Evolutionary conservation across 352 stramenopile genomes (phyloP), one percentile per base, ranked within the genome.

Genomic region (Phytophthora pluvialis): DNA sequence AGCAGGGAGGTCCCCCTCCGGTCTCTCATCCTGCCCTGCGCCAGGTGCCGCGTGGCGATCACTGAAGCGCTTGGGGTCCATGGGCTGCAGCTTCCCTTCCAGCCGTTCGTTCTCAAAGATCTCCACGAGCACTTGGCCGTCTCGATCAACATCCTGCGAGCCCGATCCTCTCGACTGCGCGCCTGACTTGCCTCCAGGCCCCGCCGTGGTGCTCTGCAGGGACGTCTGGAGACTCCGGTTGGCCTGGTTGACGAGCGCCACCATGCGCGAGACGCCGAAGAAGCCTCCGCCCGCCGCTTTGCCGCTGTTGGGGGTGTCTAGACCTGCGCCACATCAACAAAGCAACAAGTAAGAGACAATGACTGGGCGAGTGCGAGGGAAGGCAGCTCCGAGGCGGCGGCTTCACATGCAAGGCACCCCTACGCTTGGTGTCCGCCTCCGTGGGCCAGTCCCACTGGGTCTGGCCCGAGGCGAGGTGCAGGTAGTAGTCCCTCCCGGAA

Each of bases 71-170:
- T 91, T 94, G 1, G 88, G 88, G 51, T 96, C 88, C 28, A 77
- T 81, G 3, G 79, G 40, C 40, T 79, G 80, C 36, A 93, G 46
- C n/a, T 87, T 86, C 7, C 86, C 88, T 54, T 94, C 86, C 25
- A 94, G 69, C 3, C 88, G 84, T 47, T 96, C 86, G 64, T 96
- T 92, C 62, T 96, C 88, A 55, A 88, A 96, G n/a, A 94, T 80
- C 50, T 94, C 83, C 21, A 88, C 80, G 8, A 91, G 36, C n/a
- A 81, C 58, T 64, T 95, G 83, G 1, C 81, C 81, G 39, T 94
- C 83, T 29, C 80, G 80, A 60, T 91, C 85, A 4, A 89, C 48
- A 29, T 90, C 81, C 45, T 86, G 78, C 5, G 73, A 83, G 25
- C 74, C 76, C 2, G 77, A 88, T 50, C 76, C 77, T 64, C 71